phyloP scores from a whole-genome alignment of 805 yeast genomes.

The Dipodascopsis tothii region DNA sequence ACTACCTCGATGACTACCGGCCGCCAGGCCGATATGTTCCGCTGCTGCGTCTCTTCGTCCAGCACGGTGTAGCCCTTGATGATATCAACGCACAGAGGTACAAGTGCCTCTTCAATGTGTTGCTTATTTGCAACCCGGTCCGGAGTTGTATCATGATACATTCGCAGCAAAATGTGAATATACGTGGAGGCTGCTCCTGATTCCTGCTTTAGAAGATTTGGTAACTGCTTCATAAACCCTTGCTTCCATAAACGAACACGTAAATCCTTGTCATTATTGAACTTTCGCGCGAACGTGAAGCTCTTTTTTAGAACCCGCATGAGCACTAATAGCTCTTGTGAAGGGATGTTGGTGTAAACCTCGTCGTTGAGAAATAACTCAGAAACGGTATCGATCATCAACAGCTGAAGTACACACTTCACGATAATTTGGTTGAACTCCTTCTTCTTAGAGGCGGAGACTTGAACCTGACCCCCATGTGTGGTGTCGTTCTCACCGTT shows the following conservation, averaged over 20 bases:
- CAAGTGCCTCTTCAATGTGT: conserved; percentile 44
- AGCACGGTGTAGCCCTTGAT: conserved; percentile 61
- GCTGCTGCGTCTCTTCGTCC: conserved; percentile 63
- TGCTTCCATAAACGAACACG: conserved; percentile 86
- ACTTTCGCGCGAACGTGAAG: conserved; percentile 74
- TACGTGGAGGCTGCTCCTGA: conserved; percentile 82
- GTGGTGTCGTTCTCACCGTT: background rate
- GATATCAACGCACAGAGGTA: conserved; percentile 57
- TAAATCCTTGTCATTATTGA: conserved; percentile 81
- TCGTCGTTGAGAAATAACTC: conserved; percentile 59
- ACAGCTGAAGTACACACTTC: conserved; percentile 81
- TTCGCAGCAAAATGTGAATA: conserved; percentile 67
- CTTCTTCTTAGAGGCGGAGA: conserved; percentile 37
- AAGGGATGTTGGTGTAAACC: conserved; percentile 66
- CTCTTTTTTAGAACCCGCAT: conserved; percentile 57
- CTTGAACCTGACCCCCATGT: conserved; percentile 1
- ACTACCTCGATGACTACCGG: conserved; percentile 86
- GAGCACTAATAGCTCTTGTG: conserved; percentile 51
- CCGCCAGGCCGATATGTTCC: conserved; percentile 78
- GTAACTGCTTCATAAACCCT: conserved; percentile 85
- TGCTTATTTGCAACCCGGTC: conserved; percentile 42
- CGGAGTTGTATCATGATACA: conserved; percentile 61
- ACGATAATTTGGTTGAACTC: conserved; percentile 70
- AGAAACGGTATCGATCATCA: conserved; percentile 77
- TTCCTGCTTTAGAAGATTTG: conserved; percentile 87